Base-by-base conservation (phyloP, 2,329 filamentous ascomycete species). In the Alternaria burnsii region DNA sequence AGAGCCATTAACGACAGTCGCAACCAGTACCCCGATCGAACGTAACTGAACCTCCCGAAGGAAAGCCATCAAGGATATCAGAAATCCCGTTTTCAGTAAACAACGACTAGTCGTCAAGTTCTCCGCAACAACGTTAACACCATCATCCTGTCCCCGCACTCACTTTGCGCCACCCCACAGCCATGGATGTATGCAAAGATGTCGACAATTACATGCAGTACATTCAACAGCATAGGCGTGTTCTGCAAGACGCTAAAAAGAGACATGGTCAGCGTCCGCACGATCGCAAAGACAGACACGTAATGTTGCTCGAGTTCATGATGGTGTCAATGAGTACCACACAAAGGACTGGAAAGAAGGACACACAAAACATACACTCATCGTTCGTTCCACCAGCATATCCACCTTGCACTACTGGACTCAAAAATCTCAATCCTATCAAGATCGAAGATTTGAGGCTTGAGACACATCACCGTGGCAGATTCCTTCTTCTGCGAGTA, bases 381-480 rank as follows among this genome's bases (percentile, higher is more conserved):
- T 68, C 66, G 7, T 65, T 71, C 32, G 55, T 71, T n/a, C 63
- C 68, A 8, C 51, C 52, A 34, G 48, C 71, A 41, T 73, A 71
- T 43, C 58, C 40, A 5, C 70, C 70, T 30, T 71, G 60, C 32
- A 63, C 22, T 20, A 58, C 42, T 4, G 41, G 67, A 50, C n/a
- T 71, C 5, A 56, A 24, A 3, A 14, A 55, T 14, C 34, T 72
- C 36, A 63, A 56, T 22, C 52, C 55, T 9, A 65, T 75, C 10
- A 59, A 63, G 46, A 74, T 82, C 50, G 65, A 62, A 32, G 62
- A 78, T 12, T 71, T 83, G 7, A 44, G 30, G 16, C 67, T 81
- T 16, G 78, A 81, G 61, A 80, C 71, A n/a, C 79, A 82, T 56
- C 80, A 82, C 66, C 71, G 77, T 6, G 80, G 76, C 1, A 67